Evolutionary conservation across 176 grass and related monocot genomes (phyloP), one percentile per base, ranked within the genome.

Genomic region (Eragrostis curvula): DNA sequence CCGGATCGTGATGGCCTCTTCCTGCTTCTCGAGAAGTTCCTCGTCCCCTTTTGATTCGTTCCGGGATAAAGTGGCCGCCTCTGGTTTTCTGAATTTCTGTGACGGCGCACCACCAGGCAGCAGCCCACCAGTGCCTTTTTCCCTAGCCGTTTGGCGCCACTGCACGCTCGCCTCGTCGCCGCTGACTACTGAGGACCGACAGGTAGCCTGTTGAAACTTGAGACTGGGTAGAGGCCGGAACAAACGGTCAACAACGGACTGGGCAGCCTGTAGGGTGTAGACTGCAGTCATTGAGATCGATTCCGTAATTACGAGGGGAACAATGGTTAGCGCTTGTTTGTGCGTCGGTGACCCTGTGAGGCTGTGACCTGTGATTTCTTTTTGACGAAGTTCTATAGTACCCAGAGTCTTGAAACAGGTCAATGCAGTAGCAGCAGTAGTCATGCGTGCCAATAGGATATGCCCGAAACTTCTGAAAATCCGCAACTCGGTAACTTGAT

Each of bases 71-170:
- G 63, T 43, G 51, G 52, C 29, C 12, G 64, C 53, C 12, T 7
- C 43, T 73, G 13, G 57, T 82, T 71, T 71, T 32, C 56, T 73
- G 13, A 44, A 72, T 71, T 71, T 32, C 56, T 82, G 27, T 62
- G 69, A 49, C 29, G 70, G 27, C 9, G 46, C 21, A 20, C n/a
- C n/a, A n/a, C n/a, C n/a, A n/a, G n/a, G n/a, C n/a, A n/a, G n/a
- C n/a, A n/a, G n/a, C n/a, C n/a, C n/a, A n/a, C n/a, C n/a, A n/a
- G 9, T 15, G 28, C 8, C 9, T 27, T 1, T 16, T 79, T 28
- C 43, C 40, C 36, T 11, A 32, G 40, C 6, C 1, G 29, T 40
- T n/a, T 3, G 58, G 18, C 51, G 51, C 51, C 2, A 53, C 51
- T 18, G 51, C 51, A 20, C 51, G 51, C 17, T 53, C 6, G 51